Percentiles rank a stretch among this genome's conserved stretches.
These are phyloP conservation scores for Myrica gale DNA, from an alignment of 306 rosid species.

Conservation along the genomic window DNA sequence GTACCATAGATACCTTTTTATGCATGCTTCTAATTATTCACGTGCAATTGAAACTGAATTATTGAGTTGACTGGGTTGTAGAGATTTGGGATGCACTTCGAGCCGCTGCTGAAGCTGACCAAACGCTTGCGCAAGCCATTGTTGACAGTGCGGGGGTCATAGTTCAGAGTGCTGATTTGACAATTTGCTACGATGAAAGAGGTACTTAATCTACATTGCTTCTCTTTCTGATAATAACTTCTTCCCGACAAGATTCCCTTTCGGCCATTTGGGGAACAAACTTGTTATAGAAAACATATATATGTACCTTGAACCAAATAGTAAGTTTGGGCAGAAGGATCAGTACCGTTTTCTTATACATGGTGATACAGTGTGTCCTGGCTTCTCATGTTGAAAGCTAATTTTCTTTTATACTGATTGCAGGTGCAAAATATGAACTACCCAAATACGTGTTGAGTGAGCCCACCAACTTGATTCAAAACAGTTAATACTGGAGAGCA, in stretches of 20 bases:
- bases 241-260: not conserved
- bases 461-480: slow-evolving; percentile 91
- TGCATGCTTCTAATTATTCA: not conserved
- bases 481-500: slow-evolving; percentile 45
- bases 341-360: not conserved
- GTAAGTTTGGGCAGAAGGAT: not conserved
- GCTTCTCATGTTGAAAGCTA: not conserved
- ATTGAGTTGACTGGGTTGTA: slow-evolving; percentile 36
- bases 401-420: slow-evolving; percentile 24
- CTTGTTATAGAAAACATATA: not conserved
- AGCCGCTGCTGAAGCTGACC: slow-evolving; percentile 97
- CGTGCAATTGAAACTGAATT: slow-evolving; percentile 23
- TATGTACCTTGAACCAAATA: not conserved
- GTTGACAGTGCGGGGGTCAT: slow-evolving; percentile 96
- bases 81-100: slow-evolving; percentile 99
- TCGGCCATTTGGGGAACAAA: not conserved
- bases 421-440: slow-evolving; percentile 95
- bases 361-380: too few species aligned
- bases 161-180: slow-evolving; percentile 87
- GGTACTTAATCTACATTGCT: slow-evolving; percentile 45
- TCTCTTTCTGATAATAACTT: slow-evolving; percentile 4
- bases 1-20: slow-evolving; percentile 1
- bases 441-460: slow-evolving; percentile 98
- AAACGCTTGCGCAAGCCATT: slow-evolving; percentile 82
- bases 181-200: slow-evolving; percentile 95